Evolutionary conservation across 2,329 filamentous ascomycete genomes (phyloP).

Genomic region (Magnaporthales sp.): DNA sequence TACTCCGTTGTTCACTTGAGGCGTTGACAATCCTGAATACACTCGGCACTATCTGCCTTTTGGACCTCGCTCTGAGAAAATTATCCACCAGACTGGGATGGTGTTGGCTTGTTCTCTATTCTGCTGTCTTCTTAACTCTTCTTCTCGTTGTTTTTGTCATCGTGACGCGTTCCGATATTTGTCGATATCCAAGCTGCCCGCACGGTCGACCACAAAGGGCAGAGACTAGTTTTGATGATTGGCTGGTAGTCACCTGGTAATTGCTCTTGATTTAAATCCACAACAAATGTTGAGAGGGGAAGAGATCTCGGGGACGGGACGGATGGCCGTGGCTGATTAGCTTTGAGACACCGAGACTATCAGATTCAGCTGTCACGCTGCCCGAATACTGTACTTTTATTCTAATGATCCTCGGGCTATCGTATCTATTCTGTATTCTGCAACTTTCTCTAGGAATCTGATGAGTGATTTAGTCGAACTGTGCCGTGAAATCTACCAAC

Average conservation of each 20-base stretch:
- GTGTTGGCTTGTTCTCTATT: neutral
- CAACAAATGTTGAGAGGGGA: neutral
- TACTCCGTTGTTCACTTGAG: neutral
- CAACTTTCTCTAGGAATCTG: neutral
- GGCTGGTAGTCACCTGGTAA: neutral
- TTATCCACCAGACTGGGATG: neutral
- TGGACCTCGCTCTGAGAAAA: neutral
- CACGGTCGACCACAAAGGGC: neutral
- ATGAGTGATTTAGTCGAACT: neutral
- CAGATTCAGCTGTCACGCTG: neutral
- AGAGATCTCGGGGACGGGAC: neutral
- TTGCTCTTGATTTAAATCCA: neutral
- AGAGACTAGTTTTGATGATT: neutral
- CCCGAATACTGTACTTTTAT: neutral
- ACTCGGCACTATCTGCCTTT: neutral
- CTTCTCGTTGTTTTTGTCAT: neutral
- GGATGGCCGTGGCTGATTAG: neutral
- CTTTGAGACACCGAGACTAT: too few species aligned
- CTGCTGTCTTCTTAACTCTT: neutral
- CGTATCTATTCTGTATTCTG: neutral
- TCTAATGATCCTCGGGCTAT: neutral
- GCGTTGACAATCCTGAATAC: neutral
- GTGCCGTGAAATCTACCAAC: slow-evolving; percentile 54
- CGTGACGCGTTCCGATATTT: neutral
- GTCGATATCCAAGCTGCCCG: neutral